Conservation (phyloP, 1,284 basidiomycete genomes). For the Irpex sp. region DNA sequence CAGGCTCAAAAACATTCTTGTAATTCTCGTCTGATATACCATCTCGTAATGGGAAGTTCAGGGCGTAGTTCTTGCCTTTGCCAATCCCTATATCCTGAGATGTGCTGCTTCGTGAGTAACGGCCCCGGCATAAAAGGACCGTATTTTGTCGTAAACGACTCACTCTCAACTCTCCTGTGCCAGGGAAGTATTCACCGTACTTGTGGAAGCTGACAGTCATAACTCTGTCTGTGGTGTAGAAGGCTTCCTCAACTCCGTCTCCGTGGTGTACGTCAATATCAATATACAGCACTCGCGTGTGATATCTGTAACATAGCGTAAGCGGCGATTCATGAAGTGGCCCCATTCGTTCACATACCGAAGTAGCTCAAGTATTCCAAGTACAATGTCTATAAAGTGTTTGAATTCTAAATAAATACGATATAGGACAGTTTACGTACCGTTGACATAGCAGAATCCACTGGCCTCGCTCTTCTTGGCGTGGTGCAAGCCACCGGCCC, state of each 20-base stretch:
- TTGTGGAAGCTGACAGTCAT: slow-evolving; percentile 99
- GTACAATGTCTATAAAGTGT: slow-evolving; percentile 76
- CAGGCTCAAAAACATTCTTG: slow-evolving; percentile 94
- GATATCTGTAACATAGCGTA: slow-evolving; percentile 58
- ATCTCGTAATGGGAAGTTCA: slow-evolving; percentile 95
- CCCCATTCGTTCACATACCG: slow-evolving; percentile 43
- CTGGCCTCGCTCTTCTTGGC: slow-evolving; percentile 99
- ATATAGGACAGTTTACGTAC: slow-evolving; percentile 35
- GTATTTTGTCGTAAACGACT: slow-evolving; percentile 22
- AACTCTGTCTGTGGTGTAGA: slow-evolving; percentile 97
- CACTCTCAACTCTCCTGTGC: slow-evolving; percentile 93
- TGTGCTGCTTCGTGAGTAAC: background rate
- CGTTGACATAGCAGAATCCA: slow-evolving; percentile 99
- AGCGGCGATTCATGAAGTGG: background rate
- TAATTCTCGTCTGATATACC: slow-evolving; percentile 97
- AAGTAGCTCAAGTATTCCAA: slow-evolving; percentile 93
- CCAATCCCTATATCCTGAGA: slow-evolving; percentile 84
- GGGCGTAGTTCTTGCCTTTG: slow-evolving; percentile 90
- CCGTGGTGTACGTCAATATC: slow-evolving; percentile 99
- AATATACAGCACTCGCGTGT: slow-evolving; percentile 94
- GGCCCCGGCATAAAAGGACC: background rate
- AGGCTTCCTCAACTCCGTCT: slow-evolving; percentile 99
- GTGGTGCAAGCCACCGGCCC: slow-evolving; percentile 97
- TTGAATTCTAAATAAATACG: background rate
- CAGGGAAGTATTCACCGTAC: slow-evolving; percentile 99